phyloP scores from a whole-genome alignment of 1,284 basidiomycete genomes.

The Moesziomyces aphidis region DNA sequence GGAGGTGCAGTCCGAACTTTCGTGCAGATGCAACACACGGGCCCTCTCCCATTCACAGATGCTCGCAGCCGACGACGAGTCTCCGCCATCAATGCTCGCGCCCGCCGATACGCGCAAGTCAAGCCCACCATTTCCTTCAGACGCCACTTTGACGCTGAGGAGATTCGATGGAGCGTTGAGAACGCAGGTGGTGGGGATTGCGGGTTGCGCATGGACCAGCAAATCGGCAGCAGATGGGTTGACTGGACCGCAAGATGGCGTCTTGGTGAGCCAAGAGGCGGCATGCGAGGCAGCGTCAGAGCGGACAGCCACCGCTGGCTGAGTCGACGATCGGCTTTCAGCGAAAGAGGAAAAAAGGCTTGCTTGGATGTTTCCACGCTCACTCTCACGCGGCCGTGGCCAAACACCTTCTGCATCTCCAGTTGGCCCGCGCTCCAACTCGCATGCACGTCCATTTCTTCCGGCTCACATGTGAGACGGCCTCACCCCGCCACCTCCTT shows the following conservation, averaged over 20 bases:
- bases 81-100: too few relatives aligned
- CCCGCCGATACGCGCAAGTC: slow-evolving; percentile 3
- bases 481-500: neutral
- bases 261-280: too few relatives aligned
- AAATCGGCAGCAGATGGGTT: neutral
- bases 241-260: too few relatives aligned
- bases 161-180: too few relatives aligned
- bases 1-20: slow-evolving; percentile 8
- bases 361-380: slow-evolving; percentile 5
- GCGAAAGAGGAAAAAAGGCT: neutral
- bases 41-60: neutral
- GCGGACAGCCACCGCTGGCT: slow-evolving; percentile 1
- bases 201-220: too few relatives aligned
- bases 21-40: neutral
- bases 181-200: too few relatives aligned
- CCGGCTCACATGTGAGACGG: neutral
- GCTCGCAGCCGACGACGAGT: too few relatives aligned
- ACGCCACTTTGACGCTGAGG: too few relatives aligned
- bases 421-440: neutral
- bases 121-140: neutral
- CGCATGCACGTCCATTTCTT: too few relatives aligned
- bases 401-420: too few relatives aligned
- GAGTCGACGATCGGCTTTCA: slow-evolving; percentile 28
- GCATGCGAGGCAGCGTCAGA: slow-evolving; percentile 1
- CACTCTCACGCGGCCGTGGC: neutral